Percentiles rank a stretch among this genome's conserved stretches.
These are phyloP conservation scores for Claviceps pazoutovae DNA, from an alignment of 2,329 filamentous ascomycete genomes.

Conservation along the genomic window DNA sequence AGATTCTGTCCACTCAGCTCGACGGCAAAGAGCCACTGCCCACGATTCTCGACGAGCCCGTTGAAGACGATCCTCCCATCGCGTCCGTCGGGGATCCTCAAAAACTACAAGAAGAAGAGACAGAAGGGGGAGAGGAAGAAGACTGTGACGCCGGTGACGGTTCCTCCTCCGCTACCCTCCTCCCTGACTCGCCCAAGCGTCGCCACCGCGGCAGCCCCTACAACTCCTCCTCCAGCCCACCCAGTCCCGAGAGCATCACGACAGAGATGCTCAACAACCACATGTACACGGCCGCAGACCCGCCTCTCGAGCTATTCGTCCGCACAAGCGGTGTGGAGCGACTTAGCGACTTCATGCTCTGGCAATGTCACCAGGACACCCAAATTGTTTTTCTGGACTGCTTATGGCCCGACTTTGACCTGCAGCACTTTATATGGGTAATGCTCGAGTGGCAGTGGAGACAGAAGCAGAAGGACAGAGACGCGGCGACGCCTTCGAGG, in stretches of 20 bases:
- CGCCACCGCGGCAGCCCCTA: slow-evolving; percentile 19
- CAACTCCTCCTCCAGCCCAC: slow-evolving; percentile 26
- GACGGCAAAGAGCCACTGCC: slow-evolving; percentile 32
- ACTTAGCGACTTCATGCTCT: slow-evolving; percentile 95
- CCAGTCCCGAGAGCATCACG: slow-evolving; percentile 78
- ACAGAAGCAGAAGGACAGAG: slow-evolving; percentile 41
- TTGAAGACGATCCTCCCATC: not conserved
- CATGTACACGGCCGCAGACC: slow-evolving; percentile 75
- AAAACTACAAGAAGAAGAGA: not conserved
- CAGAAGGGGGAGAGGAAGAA: slow-evolving; percentile 15
- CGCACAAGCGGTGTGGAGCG: slow-evolving; percentile 87
- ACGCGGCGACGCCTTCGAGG: slow-evolving; percentile 20
- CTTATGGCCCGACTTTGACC: slow-evolving; percentile 90
- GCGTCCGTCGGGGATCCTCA: slow-evolving; percentile 20
- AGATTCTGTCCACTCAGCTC: slow-evolving; percentile 58
- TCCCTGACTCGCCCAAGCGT: slow-evolving; percentile 37
- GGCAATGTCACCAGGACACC: slow-evolving; percentile 90
- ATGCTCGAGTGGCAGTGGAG: slow-evolving; percentile 77
- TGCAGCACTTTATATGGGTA: slow-evolving; percentile 87
- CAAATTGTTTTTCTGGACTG: slow-evolving; percentile 86
- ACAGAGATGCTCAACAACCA: slow-evolving; percentile 68
- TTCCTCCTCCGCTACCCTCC: slow-evolving; percentile 43
- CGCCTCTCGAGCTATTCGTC: slow-evolving; percentile 80
- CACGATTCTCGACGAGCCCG: slow-evolving; percentile 29
- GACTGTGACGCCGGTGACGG: slow-evolving; percentile 33